These are phyloP conservation scores for Plectosphaerella sp. DNA, from an alignment of 2,329 filamentous ascomycete genomes.

Conservation along the genomic window DNA sequence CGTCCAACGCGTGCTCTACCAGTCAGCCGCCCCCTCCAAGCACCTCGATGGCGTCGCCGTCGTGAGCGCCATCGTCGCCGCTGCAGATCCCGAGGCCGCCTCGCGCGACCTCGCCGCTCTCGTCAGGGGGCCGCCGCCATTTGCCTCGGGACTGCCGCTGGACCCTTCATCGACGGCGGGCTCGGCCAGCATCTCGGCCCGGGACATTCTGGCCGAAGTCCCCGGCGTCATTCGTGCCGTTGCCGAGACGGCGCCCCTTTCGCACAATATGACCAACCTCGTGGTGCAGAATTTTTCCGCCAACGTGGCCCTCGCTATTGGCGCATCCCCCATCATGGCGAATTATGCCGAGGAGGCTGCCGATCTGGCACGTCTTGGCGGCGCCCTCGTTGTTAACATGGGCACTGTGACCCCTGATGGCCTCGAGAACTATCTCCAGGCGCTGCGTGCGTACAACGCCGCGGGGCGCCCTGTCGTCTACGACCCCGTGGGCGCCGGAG, in stretches of 20 bases:
- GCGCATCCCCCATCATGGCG: slow-evolving; percentile 91
- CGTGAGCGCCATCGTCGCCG: slow-evolving; percentile 82
- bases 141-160: slow-evolving; percentile 12
- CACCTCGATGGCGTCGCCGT: slow-evolving; percentile 77
- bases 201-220: slow-evolving; percentile 21
- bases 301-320: slow-evolving; percentile 80
- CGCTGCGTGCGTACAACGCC: slow-evolving; percentile 76
- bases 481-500: slow-evolving; percentile 70
- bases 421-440: slow-evolving; percentile 65
- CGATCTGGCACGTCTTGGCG: slow-evolving; percentile 74
- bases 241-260: slow-evolving; percentile 62
- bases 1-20: slow-evolving; percentile 67
- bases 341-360: slow-evolving; percentile 77
- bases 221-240: slow-evolving; percentile 55
- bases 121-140: slow-evolving; percentile 38
- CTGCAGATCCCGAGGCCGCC: slow-evolving; percentile 60
- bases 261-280: slow-evolving; percentile 96
- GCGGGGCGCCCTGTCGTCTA: slow-evolving; percentile 72
- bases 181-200: slow-evolving; percentile 1
- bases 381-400: slow-evolving; percentile 89
- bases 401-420: slow-evolving; percentile 79
- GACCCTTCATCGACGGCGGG: not conserved
- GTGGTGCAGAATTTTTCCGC: slow-evolving; percentile 95
- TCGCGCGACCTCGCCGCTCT: slow-evolving; percentile 55
- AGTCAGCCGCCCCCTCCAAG: slow-evolving; percentile 53